Conservation (phyloP, 179 eudicot species). For the Silene noctiflora region DNA sequence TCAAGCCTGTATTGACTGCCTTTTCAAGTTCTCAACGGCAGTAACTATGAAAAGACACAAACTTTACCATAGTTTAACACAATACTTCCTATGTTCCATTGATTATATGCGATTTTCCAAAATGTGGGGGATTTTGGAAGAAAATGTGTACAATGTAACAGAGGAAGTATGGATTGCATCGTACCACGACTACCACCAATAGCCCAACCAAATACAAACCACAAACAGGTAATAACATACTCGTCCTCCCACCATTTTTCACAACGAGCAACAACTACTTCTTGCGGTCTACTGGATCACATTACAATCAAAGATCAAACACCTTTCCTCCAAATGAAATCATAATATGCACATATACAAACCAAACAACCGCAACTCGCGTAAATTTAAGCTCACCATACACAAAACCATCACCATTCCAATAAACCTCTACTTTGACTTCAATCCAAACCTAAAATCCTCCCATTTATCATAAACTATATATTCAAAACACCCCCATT, state of each 20-base stretch:
- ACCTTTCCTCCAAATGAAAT: neutral
- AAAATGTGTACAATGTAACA: too few species aligned
- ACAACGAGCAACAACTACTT: neutral
- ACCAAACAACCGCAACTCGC: neutral
- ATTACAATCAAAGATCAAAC: neutral
- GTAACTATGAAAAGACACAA: neutral
- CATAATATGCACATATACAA: slow-evolving; percentile 1
- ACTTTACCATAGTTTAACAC: neutral
- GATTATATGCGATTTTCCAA: too few species aligned
- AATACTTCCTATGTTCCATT: neutral
- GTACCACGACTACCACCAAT: neutral
- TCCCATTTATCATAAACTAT: neutral
- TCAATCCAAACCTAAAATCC: neutral
- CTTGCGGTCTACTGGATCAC: neutral
- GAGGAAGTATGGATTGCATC: neutral
- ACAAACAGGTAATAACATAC: neutral
- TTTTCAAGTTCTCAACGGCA: neutral
- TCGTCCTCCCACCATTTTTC: neutral
- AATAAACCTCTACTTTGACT: neutral
- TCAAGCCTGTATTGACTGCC: neutral
- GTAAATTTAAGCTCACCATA: neutral
- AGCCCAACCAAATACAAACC: neutral
- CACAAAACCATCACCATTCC: slow-evolving; percentile 3
- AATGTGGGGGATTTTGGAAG: too few species aligned
- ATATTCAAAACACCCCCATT: neutral